Percentiles rank a stretch among this genome's conserved stretches.
phyloP scores from a whole-genome alignment of 306 rosid genomes.

The Quillaja saponaria region DNA sequence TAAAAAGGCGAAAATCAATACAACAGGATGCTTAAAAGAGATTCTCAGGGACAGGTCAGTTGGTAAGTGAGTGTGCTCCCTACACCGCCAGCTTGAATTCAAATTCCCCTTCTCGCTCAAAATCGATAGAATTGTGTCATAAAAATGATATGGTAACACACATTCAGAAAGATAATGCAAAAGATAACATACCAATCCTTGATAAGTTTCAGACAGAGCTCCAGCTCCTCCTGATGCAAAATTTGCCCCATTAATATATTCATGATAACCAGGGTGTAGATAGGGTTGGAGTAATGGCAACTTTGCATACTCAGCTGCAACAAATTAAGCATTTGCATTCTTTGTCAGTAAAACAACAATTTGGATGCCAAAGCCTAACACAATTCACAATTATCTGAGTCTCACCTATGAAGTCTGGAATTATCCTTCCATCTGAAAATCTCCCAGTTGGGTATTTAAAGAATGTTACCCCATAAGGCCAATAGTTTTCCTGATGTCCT shows the following conservation, averaged over 20 bases:
- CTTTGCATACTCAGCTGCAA: slow-evolving; percentile 61
- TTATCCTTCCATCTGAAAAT: slow-evolving; percentile 39
- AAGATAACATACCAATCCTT: slow-evolving; percentile 38
- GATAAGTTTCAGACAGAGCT: slow-evolving; percentile 49
- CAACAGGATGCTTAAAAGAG: too few relatives aligned
- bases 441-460: slow-evolving; percentile 45
- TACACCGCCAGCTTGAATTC: too few relatives aligned
- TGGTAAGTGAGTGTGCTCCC: too few relatives aligned
- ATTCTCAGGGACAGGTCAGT: too few relatives aligned
- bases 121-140: too few relatives aligned
- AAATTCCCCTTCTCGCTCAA: too few relatives aligned
- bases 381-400: neutral
- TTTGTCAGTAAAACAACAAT: neutral
- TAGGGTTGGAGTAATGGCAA: slow-evolving; percentile 50
- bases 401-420: slow-evolving; percentile 49
- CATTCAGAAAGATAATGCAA: too few relatives aligned
- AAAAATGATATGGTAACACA: too few relatives aligned
- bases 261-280: slow-evolving; percentile 41
- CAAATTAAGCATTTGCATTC: neutral
- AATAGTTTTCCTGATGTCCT: slow-evolving; percentile 25
- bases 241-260: slow-evolving; percentile 49
- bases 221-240: slow-evolving; percentile 78
- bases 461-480: slow-evolving; percentile 48
- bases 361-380: neutral
- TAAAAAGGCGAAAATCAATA: neutral